Base-by-base conservation (phyloP, 371 early-diverging fungal genomes). In the Syncephalastrum racemosum region DNA sequence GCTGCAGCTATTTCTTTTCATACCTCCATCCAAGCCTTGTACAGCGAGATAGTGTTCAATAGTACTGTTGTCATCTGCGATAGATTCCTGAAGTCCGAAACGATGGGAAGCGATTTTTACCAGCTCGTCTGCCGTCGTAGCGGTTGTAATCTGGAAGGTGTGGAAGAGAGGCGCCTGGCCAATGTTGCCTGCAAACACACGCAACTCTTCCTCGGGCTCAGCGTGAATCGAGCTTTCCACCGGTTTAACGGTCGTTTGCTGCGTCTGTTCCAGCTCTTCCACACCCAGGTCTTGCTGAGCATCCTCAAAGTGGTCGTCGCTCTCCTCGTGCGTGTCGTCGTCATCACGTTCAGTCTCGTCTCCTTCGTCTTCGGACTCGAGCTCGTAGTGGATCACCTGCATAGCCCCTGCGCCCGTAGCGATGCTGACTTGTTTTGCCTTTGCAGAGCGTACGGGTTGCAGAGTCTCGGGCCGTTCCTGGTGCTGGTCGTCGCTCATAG, bases 121-220 rank as follows among this genome's bases (percentile, higher is more conserved):
- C 8, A 82, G 60, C n/a, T 79, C 84, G 0, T 80, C 78, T 1
- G 84, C 77, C 22, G 80, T 70, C 0, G 82, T 81, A 2, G 65
- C 25, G 13, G 64, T 43, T 2, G 56, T 62, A 16, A 80, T 67
- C 3, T 69, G 60, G 27, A 84, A 78, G 0, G 84, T 73, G 59
- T 84, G 81, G 57, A 82, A 84, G 51, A 79, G 63, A 0, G 82
- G 77, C 18, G 47, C 51, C 56, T 77, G 75, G 12, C 79, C 81
- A 22, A 82, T 81, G 47, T 82, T 84, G 44, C 84, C 84, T 15
- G 81, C 81, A 66, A 81, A 84, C 2, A 84, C 81, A n/a, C 75
- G 62, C 14, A 77, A 46, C 2, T 61, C 54, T 41, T 50, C 61
- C 43, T 31, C 22, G 14, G 45, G 39, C 25, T 53, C 42, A n/a